These are phyloP conservation scores for Podosphaera aphanis DNA, from an alignment of 2,329 filamentous ascomycete genomes.

Conservation along the genomic window DNA sequence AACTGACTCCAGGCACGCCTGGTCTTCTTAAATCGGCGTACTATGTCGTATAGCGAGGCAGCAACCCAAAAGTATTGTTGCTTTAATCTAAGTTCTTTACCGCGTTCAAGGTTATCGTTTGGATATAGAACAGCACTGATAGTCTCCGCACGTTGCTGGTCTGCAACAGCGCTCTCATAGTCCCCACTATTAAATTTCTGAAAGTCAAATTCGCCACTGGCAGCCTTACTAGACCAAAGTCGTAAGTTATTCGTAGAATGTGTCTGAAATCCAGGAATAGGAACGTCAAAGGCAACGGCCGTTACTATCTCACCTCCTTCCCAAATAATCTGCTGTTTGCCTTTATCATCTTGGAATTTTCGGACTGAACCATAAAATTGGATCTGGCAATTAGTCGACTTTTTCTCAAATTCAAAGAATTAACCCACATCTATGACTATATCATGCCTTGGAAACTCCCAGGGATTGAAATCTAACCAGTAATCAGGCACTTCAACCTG, in stretches of 20 bases:
- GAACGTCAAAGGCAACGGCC: slow-evolving; percentile 81
- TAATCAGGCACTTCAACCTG: slow-evolving; percentile 97
- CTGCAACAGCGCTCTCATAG: slow-evolving; percentile 88
- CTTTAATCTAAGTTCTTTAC: slow-evolving; percentile 92
- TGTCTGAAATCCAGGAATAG: slow-evolving; percentile 75
- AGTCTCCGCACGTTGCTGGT: slow-evolving; percentile 95
- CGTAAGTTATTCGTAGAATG: slow-evolving; percentile 87
- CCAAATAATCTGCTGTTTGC: slow-evolving; percentile 57
- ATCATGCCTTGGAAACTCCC: slow-evolving; percentile 93
- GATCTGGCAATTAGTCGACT: too few species aligned
- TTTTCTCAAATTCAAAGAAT: too few species aligned
- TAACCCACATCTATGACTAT: slow-evolving; percentile 62
- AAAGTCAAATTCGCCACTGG: slow-evolving; percentile 94
- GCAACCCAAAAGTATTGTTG: slow-evolving; percentile 99
- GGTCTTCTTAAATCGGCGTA: slow-evolving; percentile 94
- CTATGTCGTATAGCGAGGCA: slow-evolving; percentile 85
- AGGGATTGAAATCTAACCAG: slow-evolving; percentile 98
- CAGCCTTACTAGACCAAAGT: slow-evolving; percentile 93
- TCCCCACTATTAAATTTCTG: slow-evolving; percentile 98
- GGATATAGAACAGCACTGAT: slow-evolving; percentile 95
- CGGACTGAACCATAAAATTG: slow-evolving; percentile 82
- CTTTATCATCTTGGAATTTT: slow-evolving; percentile 51
- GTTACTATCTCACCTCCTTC: slow-evolving; percentile 82
- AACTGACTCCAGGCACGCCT: slow-evolving; percentile 81
- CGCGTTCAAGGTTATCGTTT: slow-evolving; percentile 88